Evolutionary conservation across 306 rosid species (phyloP), one percentile per base, ranked within the genome.

Genomic region (Lathyrus oleraceus): DNA sequence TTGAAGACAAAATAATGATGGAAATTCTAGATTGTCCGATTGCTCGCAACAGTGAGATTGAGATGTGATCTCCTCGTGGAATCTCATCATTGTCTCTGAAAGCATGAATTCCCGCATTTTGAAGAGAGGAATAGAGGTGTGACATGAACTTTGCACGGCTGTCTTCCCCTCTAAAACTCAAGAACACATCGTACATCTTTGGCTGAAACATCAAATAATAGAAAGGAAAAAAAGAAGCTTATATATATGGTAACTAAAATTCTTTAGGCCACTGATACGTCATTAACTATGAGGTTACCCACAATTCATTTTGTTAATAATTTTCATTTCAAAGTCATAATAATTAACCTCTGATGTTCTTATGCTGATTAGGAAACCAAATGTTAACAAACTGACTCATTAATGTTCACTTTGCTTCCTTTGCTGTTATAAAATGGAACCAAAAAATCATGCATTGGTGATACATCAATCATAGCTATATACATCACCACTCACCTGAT

Each of bases 131-230:
- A 25, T 47, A 20, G 0, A 75, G 62, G 15, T 59, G 27, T 35
- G 45, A 21, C 17, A 52, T 2, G 13, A 75, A 59, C 25, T 9
- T 3, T 5, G 1, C 2, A 1, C 73, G 42, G 44, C 10, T 19
- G n/a, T 56, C 59, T 16, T 28, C 15, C 1, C 72, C 72, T 43
- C 60, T 43, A 13, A 65, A 65, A 20, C 72, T 67, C 45, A 59
- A 30, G 11, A 67, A 47, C n/a, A 67, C 69, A 28, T 75, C 74
- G 0, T 30, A 49, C 13, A 1, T 6, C 61, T 12, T 49, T 11
- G 19, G 19, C 72, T 67, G 48, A 30, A 48, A 51, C 21, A 58
- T 20, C 17, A n/a, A 23, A 9, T 6, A 10, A 28, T 9, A 14
- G 0, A 12, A 4, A 12, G 0, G 2, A 6, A 13, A 23, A 19